Conservation (phyloP, 495 filamentous ascomycete genomes). For the Penicillium daleae region DNA sequence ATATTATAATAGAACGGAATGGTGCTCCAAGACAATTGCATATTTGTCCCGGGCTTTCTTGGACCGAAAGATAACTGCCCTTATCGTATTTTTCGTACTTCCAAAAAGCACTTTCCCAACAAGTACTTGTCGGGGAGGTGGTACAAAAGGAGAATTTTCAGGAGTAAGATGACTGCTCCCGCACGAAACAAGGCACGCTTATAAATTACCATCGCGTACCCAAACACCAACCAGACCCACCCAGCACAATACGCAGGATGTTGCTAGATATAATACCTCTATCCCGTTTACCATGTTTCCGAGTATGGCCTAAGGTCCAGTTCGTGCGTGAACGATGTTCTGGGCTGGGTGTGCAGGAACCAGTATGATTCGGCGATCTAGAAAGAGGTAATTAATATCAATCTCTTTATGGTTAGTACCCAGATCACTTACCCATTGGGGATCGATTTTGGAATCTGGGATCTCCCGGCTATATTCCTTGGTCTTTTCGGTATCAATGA, state of each 20-base stretch:
- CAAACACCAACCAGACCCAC: too few relatives aligned
- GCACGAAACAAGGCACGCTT: constrained; percentile 43
- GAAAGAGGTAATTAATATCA: neutral
- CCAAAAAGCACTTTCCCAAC: too few relatives aligned
- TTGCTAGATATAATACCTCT: constrained; percentile 65
- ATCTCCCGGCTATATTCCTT: neutral
- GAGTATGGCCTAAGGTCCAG: constrained; percentile 1
- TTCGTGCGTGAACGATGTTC: constrained; percentile 1
- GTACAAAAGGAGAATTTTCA: neutral
- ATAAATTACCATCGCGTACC: constrained; percentile 20
- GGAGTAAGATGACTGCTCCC: neutral
- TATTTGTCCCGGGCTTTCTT: too few relatives aligned
- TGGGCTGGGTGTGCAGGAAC: constrained; percentile 1
- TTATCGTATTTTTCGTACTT: too few relatives aligned
- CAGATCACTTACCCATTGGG: neutral
- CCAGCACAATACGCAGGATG: constrained; percentile 40
- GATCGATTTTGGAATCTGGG: neutral
- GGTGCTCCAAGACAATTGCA: constrained; percentile 47
- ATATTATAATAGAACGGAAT: constrained; percentile 55
- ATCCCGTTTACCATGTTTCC: neutral
- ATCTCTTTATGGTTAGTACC: neutral
- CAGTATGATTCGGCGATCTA: neutral
- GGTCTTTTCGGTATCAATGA: neutral
- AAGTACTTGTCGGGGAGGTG: too few relatives aligned
- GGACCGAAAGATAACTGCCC: too few relatives aligned